phyloP scores from a whole-genome alignment of 495 filamentous ascomycete genomes.

The Neurospora cerealis region DNA sequence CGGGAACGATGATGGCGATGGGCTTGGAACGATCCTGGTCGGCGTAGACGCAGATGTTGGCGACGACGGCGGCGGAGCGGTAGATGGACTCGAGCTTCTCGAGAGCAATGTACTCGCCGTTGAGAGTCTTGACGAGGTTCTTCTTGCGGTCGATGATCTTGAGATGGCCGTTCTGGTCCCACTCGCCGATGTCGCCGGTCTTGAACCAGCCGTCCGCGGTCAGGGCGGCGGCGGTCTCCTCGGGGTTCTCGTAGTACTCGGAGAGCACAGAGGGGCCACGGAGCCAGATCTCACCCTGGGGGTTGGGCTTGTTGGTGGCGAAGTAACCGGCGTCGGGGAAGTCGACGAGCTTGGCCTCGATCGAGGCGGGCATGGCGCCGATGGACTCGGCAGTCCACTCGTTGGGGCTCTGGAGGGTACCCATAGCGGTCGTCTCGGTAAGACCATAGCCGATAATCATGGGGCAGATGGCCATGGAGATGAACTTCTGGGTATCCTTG shows the following conservation, averaged over 20 bases:
- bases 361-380: slow-evolving; percentile 67
- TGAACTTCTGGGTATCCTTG: slow-evolving; percentile 78
- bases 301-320: slow-evolving; percentile 69
- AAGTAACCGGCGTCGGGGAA: slow-evolving; percentile 89
- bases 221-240: slow-evolving; percentile 69
- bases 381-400: slow-evolving; percentile 80
- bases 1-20: slow-evolving; percentile 87
- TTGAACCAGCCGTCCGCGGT: slow-evolving; percentile 86
- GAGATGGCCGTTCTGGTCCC: slow-evolving; percentile 69
- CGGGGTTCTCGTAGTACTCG: slow-evolving; percentile 71
- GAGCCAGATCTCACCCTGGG: slow-evolving; percentile 94
- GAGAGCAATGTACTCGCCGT: slow-evolving; percentile 95
- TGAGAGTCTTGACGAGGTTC: slow-evolving; percentile 91
- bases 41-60: slow-evolving; percentile 93
- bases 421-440: slow-evolving; percentile 94
- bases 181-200: slow-evolving; percentile 93
- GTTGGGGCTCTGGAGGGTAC: slow-evolving; percentile 76
- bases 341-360: slow-evolving; percentile 94
- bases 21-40: slow-evolving; percentile 73
- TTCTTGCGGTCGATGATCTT: slow-evolving; percentile 95
- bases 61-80: slow-evolving; percentile 72
- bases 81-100: slow-evolving; percentile 98
- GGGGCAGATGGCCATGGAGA: slow-evolving; percentile 78
- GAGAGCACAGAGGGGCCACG: slow-evolving; percentile 64
- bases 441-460: slow-evolving; percentile 94